These are phyloP conservation scores for Centrapalus pauciflorus DNA, from an alignment of 129 eudicot genomes.

Conservation along the genomic window DNA sequence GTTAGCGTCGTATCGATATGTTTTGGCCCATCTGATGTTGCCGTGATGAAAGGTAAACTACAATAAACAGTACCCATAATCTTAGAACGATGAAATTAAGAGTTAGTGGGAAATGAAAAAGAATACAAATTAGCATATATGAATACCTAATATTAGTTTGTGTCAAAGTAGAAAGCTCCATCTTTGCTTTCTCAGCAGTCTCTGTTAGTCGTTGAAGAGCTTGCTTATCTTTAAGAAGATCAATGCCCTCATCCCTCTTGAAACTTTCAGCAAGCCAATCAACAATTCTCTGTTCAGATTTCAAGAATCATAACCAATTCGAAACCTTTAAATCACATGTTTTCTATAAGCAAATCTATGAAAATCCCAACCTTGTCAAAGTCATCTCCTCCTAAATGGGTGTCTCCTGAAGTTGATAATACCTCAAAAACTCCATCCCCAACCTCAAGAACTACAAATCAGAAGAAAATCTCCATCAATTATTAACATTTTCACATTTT, in stretches of 20 bases:
- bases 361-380: constrained; percentile 63
- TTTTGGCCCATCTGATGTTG: constrained; percentile 87
- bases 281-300: constrained; percentile 59
- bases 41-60: constrained; percentile 88
- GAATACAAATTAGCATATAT: neutral
- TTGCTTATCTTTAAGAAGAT: constrained; percentile 87
- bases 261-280: constrained; percentile 81
- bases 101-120: neutral
- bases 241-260: constrained; percentile 78
- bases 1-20: constrained; percentile 82
- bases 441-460: constrained; percentile 73
- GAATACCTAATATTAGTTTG: constrained; percentile 70
- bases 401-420: constrained; percentile 84
- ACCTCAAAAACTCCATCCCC: constrained; percentile 95
- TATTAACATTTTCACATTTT: neutral
- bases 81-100: too few relatives aligned
- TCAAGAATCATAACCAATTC: neutral
- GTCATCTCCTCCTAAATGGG: constrained; percentile 93
- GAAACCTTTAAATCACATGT: neutral
- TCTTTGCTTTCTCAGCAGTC: constrained; percentile 85
- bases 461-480: neutral
- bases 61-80: neutral
- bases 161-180: constrained; percentile 77
- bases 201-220: constrained; percentile 93
- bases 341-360: neutral